These are phyloP conservation scores for Aureobasidium musti DNA, from an alignment of 2,329 filamentous ascomycete genomes.

Conservation along the genomic window DNA sequence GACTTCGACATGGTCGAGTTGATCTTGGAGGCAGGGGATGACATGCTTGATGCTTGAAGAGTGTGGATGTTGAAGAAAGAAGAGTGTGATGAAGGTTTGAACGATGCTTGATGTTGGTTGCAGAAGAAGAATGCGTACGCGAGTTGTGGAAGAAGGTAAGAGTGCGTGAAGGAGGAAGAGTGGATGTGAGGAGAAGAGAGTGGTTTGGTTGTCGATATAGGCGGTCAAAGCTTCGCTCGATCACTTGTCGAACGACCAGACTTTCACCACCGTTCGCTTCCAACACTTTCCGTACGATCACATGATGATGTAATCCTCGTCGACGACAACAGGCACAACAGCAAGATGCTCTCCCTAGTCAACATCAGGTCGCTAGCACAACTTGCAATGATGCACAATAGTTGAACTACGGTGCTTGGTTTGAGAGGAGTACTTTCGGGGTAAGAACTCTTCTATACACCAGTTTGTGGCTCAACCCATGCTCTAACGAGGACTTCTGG, in stretches of 20 bases:
- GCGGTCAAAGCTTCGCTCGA: constrained; percentile 5
- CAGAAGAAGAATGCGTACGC: neutral
- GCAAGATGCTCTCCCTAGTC: neutral
- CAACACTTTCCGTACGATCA: neutral
- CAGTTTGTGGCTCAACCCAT: too few species aligned
- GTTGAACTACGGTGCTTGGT: neutral
- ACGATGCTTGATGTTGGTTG: neutral
- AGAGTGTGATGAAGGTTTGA: constrained; percentile 6
- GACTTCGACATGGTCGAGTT: neutral
- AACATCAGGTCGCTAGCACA: neutral
- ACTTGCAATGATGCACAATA: neutral
- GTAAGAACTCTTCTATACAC: too few species aligned
- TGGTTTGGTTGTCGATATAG: neutral
- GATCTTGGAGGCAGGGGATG: neutral
- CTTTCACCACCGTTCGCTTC: neutral
- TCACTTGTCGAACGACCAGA: neutral
- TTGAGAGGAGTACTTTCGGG: neutral
- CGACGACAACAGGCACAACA: too few species aligned
- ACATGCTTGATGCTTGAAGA: constrained; percentile 1
- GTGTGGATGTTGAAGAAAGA: constrained; percentile 10
- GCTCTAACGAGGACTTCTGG: too few species aligned
- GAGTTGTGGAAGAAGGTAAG: neutral
- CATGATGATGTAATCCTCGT: constrained; percentile 15
- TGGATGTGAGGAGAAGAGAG: neutral
- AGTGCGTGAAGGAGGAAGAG: neutral